A percentile compares a stretch with the other conserved stretches of the same genome.
Evolutionary conservation across 1,284 basidiomycete genomes (phyloP).

Genomic region (Boletus semigastroideus): DNA sequence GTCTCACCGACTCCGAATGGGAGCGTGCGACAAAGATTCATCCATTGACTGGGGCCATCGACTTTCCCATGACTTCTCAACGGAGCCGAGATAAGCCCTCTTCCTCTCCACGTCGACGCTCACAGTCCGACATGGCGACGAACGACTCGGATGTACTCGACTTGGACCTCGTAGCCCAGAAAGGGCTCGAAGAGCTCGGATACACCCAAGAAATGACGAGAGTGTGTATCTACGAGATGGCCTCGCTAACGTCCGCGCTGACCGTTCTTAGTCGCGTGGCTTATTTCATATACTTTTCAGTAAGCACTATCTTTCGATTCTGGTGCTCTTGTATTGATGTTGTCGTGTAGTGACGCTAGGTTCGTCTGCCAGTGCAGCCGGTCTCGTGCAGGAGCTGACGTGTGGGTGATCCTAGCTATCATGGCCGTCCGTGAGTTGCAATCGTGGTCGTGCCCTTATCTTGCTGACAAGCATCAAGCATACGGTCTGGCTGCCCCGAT

Average conservation of each 20-base stretch:
- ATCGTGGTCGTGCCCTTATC: background rate
- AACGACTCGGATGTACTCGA: conserved; percentile 13
- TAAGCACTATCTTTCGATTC: conserved; percentile 28
- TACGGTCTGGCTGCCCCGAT: conserved; percentile 53
- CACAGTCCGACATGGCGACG: conserved; percentile 7
- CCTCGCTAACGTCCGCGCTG: background rate
- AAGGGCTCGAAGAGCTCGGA: conserved; percentile 45
- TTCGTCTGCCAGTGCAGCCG: conserved; percentile 19
- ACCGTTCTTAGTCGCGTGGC: conserved; percentile 42
- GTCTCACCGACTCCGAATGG: no score
- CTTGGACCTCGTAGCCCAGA: conserved; percentile 24
- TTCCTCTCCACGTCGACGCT: background rate
- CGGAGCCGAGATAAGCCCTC: conserved; percentile 1
- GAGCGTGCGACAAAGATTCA: no score
- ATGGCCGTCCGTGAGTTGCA: conserved; percentile 51
- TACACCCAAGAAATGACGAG: conserved; percentile 51
- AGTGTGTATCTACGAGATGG: conserved; percentile 29
- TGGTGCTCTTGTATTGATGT: conserved; percentile 1
- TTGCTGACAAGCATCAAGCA: conserved; percentile 34
- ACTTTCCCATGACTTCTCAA: background rate
- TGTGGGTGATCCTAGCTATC: conserved; percentile 38
- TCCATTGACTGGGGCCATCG: no score
- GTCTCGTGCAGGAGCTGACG: background rate
- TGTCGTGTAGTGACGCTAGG: conserved; percentile 44
- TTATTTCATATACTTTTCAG: conserved; percentile 49